Percentiles rank a stretch among this genome's conserved stretches.
Conservation (phyloP, 2,329 filamentous ascomycete genomes). For the Hymenoscyphus linearis region DNA sequence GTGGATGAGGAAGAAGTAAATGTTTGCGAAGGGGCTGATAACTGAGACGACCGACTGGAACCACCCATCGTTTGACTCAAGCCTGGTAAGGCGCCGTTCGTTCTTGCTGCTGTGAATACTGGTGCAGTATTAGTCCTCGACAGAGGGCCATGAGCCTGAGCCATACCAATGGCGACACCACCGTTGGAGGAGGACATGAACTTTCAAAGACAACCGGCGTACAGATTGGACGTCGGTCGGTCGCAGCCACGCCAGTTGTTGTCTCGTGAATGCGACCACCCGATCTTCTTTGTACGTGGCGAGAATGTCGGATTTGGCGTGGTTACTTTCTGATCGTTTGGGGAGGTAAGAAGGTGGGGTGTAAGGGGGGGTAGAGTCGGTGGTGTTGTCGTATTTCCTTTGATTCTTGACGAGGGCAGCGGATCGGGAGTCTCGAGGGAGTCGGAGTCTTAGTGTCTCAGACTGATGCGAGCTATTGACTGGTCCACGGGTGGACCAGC, state of each 20-base stretch:
- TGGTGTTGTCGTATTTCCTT: conserved; percentile 1
- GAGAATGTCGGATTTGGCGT: not conserved
- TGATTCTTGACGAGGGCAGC: not conserved
- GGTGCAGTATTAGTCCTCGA: conserved; percentile 31
- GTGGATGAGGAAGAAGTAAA: conserved; percentile 37
- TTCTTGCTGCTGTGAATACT: conserved; percentile 23
- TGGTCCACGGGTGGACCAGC: not conserved
- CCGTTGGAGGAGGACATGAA: conserved; percentile 30
- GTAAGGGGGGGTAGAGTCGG: not conserved
- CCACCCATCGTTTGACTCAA: conserved; percentile 32
- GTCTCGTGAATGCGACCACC: conserved; percentile 1
- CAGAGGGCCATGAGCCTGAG: conserved; percentile 30
- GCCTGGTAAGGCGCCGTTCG: conserved; percentile 18
- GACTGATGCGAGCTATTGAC: not conserved
- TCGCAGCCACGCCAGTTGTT: conserved; percentile 17
- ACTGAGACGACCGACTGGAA: conserved; percentile 52
- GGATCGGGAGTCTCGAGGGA: not conserved
- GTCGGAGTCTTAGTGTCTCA: not conserved
- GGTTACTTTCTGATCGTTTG: not conserved
- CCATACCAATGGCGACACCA: conserved; percentile 28
- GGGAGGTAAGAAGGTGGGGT: not conserved
- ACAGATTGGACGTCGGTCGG: conserved; percentile 6
- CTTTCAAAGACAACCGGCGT: not conserved
- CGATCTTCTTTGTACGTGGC: not conserved
- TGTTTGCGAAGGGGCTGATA: conserved; percentile 54